Percentiles rank a stretch among this genome's conserved stretches.
These are phyloP conservation scores for Russula sp. DNA, from an alignment of 768 basidiomycete genomes.

Conservation along the genomic window DNA sequence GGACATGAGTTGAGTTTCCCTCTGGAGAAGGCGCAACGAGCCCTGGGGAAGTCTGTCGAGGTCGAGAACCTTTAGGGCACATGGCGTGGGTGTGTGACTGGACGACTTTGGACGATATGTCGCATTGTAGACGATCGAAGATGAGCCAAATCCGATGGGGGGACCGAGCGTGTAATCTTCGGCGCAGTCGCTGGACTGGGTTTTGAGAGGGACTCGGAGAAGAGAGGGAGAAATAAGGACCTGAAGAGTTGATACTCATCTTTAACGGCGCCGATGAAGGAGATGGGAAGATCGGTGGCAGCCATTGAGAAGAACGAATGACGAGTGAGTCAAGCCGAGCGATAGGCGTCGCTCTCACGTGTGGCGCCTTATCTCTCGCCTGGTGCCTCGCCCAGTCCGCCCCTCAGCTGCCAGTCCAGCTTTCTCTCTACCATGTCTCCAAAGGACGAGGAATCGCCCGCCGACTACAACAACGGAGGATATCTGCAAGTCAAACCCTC, in stretches of 20 bases:
- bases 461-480: slow-evolving; percentile 77
- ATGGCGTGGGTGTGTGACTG: slow-evolving; percentile 46
- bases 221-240: slow-evolving; percentile 38
- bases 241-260: slow-evolving; percentile 84
- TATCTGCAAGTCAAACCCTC: slow-evolving; percentile 62
- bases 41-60: slow-evolving; percentile 72
- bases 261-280: slow-evolving; percentile 76
- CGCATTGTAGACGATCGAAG: slow-evolving; percentile 86
- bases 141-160: slow-evolving; percentile 88
- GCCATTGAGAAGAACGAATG: not conserved
- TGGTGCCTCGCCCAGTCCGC: slow-evolving; percentile 44
- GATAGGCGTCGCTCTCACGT: not conserved
- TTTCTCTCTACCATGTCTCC: slow-evolving; percentile 38
- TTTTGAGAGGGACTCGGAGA: not conserved
- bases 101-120: slow-evolving; percentile 48
- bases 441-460: slow-evolving; percentile 81
- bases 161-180: slow-evolving; percentile 72
- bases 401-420: too few relatives aligned
- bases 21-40: slow-evolving; percentile 68
- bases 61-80: slow-evolving; percentile 87
- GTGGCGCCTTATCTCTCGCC: not conserved
- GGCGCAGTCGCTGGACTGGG: slow-evolving; percentile 53
- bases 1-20: slow-evolving; percentile 91
- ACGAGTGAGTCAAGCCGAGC: not conserved
- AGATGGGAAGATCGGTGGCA: not conserved